Evolutionary conservation across 2,329 filamentous ascomycete genomes (phyloP), one percentile per base, ranked within the genome.

Genomic region (Monosporascus sp.): DNA sequence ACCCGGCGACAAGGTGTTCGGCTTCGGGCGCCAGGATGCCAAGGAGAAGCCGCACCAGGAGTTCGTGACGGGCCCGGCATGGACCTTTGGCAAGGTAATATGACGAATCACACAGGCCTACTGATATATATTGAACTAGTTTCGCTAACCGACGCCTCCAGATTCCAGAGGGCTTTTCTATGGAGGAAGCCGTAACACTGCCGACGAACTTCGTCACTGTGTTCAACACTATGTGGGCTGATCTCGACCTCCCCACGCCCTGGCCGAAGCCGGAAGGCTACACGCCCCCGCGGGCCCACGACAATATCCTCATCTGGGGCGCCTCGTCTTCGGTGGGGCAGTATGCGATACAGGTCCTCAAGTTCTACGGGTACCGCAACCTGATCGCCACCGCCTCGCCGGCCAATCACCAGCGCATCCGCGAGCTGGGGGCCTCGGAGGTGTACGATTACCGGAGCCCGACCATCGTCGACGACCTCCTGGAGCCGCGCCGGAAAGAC

Each of bases 191-290:
- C 19, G 59, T 63, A 9, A 82, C 81, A 0, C 64, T 85, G 2
- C 76, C 81, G 0, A 78, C 80, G 48, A 86, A 84, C 58, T 66
- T 83, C 27, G 76, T 86, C 31, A 85, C 82, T 0, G 80, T 79
- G 11, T 81, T 85, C 64, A 81, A 86, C 61, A 70, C 79, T 5
- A 63, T 80, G 3, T 73, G 71, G 1, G 66, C 66, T 1, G 81
- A 86, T 55, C 69, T 86, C 14, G 71, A 66, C 0, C 65, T 87
- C 20, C 73, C 75, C 34, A 71, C 83, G 1, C 81, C 82, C 0
- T 86, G 82, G 81, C 82, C 82, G 0, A 75, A 77, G 44, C 77
- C 78, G 0, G 63, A 68, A 17, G 65, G 58, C 14, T 80, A 70
- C 59, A 70, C 57, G 43, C 71, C 64, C 51, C 70, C 58, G 6